These are phyloP conservation scores for Colletotrichum costaricense DNA, from an alignment of 2,329 filamentous ascomycete species.

Conservation along the genomic window DNA sequence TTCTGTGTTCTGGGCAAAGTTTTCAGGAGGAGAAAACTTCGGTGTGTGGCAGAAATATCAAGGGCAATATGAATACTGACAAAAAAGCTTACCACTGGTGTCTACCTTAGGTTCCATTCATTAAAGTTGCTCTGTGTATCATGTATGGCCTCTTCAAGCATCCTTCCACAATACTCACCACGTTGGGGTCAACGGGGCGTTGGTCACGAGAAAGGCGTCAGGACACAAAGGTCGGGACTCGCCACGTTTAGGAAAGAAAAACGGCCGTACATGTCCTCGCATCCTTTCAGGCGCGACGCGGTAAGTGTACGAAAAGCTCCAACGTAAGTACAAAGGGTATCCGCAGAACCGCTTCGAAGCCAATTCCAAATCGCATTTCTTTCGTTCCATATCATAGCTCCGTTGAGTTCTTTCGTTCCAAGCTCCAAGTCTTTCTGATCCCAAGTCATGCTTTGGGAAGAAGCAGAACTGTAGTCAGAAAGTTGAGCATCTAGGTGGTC, in stretches of 20 bases:
- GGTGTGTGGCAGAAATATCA: background rate
- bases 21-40: background rate
- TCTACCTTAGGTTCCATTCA: background rate
- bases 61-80: background rate
- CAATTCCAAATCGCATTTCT: background rate
- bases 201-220: background rate
- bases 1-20: background rate
- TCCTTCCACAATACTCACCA: background rate
- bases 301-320: background rate
- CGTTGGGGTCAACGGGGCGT: background rate
- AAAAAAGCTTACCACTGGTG: background rate
- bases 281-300: background rate
- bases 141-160: background rate
- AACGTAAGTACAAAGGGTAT: background rate
- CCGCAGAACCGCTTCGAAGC: background rate
- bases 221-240: background rate
- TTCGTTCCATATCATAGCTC: background rate
- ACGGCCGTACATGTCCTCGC: background rate
- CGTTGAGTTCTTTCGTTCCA: background rate
- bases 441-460: background rate
- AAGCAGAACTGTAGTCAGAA: background rate
- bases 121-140: background rate
- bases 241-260: background rate
- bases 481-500: background rate
- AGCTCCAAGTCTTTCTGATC: background rate